Percentiles rank a stretch among this genome's conserved stretches.
Evolutionary conservation across 768 basidiomycete species (phyloP).

Genomic region (Suillus variegatus): DNA sequence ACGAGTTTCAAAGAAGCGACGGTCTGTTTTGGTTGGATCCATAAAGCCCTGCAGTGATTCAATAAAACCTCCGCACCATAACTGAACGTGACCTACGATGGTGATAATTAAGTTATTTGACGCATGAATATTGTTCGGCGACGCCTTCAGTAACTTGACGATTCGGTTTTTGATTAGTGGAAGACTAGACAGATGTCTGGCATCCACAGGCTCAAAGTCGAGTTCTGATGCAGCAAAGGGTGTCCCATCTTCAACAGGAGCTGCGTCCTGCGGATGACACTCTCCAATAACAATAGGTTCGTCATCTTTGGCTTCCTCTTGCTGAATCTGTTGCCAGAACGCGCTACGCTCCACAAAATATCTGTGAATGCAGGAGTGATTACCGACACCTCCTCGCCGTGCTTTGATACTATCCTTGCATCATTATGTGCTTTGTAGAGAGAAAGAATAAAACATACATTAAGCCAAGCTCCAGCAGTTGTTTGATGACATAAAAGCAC

Average conservation of each 20-base stretch:
- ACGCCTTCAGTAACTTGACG: slow-evolving; percentile 68
- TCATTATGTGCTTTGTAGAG: slow-evolving; percentile 1
- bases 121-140: slow-evolving; percentile 68
- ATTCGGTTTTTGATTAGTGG: slow-evolving; percentile 71
- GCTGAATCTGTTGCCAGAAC: slow-evolving; percentile 75
- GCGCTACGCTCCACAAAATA: slow-evolving; percentile 79
- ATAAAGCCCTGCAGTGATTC: slow-evolving; percentile 61
- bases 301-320: slow-evolving; percentile 58
- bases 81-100: slow-evolving; percentile 51
- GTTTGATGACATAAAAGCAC: slow-evolving; percentile 82
- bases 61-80: background rate
- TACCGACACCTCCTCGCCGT: slow-evolving; percentile 74
- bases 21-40: slow-evolving; percentile 72
- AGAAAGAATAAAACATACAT: slow-evolving; percentile 49
- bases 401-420: slow-evolving; percentile 60
- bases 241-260: slow-evolving; percentile 22
- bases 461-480: slow-evolving; percentile 70
- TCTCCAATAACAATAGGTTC: slow-evolving; percentile 19
- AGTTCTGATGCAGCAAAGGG: slow-evolving; percentile 30
- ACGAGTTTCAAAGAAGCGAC: slow-evolving; percentile 80
- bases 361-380: slow-evolving; percentile 78
- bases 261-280: slow-evolving; percentile 11
- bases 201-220: slow-evolving; percentile 73
- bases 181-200: slow-evolving; percentile 74
- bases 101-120: slow-evolving; percentile 77